Evolutionary conservation across 2,329 filamentous ascomycete species (phyloP).

Genomic region (Dactylellina drechsleri): DNA sequence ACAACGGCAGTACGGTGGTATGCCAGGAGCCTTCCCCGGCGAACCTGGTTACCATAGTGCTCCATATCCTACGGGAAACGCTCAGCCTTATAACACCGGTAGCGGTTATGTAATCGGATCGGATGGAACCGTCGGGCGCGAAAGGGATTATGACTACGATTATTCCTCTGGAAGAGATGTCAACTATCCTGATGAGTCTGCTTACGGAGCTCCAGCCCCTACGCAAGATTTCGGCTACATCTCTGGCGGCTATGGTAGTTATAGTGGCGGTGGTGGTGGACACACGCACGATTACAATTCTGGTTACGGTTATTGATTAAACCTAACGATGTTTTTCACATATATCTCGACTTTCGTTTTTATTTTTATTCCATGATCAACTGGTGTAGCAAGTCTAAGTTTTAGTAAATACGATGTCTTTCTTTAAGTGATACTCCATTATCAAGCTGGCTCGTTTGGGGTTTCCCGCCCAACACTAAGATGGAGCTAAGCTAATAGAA

Average conservation of each 20-base stretch:
- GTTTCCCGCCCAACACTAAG: neutral
- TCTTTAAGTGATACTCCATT: no score
- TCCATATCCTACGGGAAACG: constrained; percentile 48
- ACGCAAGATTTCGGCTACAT: constrained; percentile 45
- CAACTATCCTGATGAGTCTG: constrained; percentile 43
- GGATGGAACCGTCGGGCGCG: constrained; percentile 48
- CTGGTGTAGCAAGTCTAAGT: neutral
- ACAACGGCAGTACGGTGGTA: constrained; percentile 23
- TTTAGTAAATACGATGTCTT: neutral
- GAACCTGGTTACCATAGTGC: constrained; percentile 16
- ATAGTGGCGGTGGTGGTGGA: constrained; percentile 19
- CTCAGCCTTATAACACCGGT: constrained; percentile 35
- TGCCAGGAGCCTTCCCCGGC: constrained; percentile 32
- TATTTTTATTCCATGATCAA: neutral
- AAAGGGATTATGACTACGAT: constrained; percentile 49
- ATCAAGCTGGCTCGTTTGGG: neutral
- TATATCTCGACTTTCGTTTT: neutral
- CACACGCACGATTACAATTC: constrained; percentile 19
- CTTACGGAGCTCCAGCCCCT: constrained; percentile 43
- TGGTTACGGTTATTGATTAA: constrained; percentile 17
- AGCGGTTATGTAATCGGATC: constrained; percentile 48
- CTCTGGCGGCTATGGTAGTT: constrained; percentile 42
- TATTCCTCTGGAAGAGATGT: constrained; percentile 23
- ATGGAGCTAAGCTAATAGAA: neutral
- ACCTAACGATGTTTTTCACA: neutral